Evolutionary conservation across 2,329 filamentous ascomycete species (phyloP), one percentile per base, ranked within the genome.

Genomic region (Dactylellina drechsleri): DNA sequence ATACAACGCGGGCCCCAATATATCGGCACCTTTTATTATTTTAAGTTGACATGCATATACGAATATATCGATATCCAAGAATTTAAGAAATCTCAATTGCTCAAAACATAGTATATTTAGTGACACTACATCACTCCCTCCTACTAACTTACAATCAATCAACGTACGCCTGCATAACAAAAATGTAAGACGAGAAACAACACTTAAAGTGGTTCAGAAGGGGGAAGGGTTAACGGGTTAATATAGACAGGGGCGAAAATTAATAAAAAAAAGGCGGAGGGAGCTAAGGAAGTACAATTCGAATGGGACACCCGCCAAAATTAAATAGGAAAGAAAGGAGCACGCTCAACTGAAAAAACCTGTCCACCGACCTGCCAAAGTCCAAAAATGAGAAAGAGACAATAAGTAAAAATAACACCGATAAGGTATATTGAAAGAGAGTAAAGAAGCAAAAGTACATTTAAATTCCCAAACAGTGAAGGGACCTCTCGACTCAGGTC

Each of bases 241-340:
- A 76, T 76, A 71, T 71, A 61, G 47, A 76, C 66, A 76, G 49
- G 36, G 52, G 40, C 62, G 60, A 68, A 66, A 57, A 70, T 62
- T 57, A 70, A 28, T 36, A 65, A 18, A 52, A 60, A 60, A 64
- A 41, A 60, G 50, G 36, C 10, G 31, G 31, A 36, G 31, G 31
- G 31, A 36, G 31, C 31, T 36, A 36, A 36, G 31, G 31, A 36
- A 36, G 18, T 47, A 47, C 16, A 47, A 47, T n/a, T 12, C 43
- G 54, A 41, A 40, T 66, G 66, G 65, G 72, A 76, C 60, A 76
- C 66, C 72, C 49, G 72, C 72, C 66, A 56, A 76, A 64, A 52
- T 36, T 57, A 64, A 71, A 66, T 50, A 45, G 36, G 23, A 18
- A 47, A 64, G 65, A 58, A 59, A 65, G 53, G 45, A 76, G 60